A percentile compares a stretch with the other conserved stretches of the same genome.
Evolutionary conservation across 768 basidiomycete species (phyloP).

Genomic region (Lepiota brunneoincarnata): DNA sequence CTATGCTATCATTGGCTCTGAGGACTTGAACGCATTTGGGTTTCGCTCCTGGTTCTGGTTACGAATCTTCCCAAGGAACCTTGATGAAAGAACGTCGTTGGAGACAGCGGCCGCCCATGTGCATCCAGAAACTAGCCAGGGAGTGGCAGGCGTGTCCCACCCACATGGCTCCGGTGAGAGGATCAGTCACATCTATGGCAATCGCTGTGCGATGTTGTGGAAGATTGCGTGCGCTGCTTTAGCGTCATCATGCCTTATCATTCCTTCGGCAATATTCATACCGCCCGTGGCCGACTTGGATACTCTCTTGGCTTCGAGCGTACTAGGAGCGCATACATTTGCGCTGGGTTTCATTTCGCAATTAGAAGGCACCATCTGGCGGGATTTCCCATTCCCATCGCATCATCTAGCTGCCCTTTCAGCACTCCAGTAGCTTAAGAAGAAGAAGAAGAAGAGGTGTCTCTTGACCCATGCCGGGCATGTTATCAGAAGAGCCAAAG

Average conservation of each 20-base stretch:
- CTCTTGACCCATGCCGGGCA: background rate
- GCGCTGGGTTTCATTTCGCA: background rate
- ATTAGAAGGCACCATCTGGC: background rate
- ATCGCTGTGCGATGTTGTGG: constrained; percentile 23
- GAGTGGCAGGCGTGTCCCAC: background rate
- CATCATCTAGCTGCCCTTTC: background rate
- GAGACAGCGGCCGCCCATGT: background rate
- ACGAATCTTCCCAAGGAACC: constrained; percentile 7
- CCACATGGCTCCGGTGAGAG: background rate
- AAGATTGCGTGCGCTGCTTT: constrained; percentile 9
- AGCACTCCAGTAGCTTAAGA: background rate
- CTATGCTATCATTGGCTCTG: background rate
- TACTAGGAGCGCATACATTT: background rate
- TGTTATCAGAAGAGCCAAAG: background rate
- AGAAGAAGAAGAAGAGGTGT: background rate
- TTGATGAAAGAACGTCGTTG: background rate
- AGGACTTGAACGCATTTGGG: background rate
- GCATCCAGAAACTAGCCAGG: background rate
- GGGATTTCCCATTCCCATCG: background rate
- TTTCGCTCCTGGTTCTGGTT: background rate
- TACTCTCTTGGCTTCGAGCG: background rate
- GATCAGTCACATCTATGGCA: constrained; percentile 7
- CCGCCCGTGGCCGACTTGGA: background rate
- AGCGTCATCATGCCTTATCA: background rate
- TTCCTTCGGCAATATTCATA: background rate